Conservation (phyloP, 2,329 filamentous ascomycete genomes). For the Ambrosiella beaveri region DNA sequence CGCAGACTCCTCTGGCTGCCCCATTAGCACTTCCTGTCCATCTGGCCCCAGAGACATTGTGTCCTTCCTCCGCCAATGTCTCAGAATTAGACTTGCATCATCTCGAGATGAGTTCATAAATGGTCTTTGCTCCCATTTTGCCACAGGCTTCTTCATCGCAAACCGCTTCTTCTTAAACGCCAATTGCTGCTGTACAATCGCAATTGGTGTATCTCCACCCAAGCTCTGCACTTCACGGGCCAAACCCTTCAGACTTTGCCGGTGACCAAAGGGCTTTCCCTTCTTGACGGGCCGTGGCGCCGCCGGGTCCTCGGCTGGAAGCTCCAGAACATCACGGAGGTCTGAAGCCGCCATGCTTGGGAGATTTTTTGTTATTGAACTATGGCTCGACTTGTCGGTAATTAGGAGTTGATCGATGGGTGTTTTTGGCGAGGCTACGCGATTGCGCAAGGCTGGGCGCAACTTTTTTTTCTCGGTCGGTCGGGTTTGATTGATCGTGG, state of each 20-base stretch:
- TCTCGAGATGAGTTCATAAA: conserved; percentile 65
- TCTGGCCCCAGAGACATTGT: conserved; percentile 5
- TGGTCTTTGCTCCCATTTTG: conserved; percentile 47
- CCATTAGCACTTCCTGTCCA: conserved; percentile 13
- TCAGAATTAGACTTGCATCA: conserved; percentile 49
- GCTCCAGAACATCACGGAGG: conserved; percentile 74
- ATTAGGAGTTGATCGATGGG: neutral
- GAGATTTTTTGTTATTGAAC: neutral
- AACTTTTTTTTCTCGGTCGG: conserved; percentile 5
- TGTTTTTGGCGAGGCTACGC: neutral
- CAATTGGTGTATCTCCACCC: conserved; percentile 48
- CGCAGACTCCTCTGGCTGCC: conserved; percentile 35
- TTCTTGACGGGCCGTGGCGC: conserved; percentile 51
- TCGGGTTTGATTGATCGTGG: neutral
- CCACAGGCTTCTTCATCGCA: conserved; percentile 36
- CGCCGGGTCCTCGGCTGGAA: conserved; percentile 42
- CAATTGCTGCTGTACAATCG: conserved; percentile 43
- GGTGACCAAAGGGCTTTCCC: conserved; percentile 46
- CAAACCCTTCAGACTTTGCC: conserved; percentile 43
- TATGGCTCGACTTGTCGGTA: neutral
- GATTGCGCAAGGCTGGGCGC: conserved; percentile 6
- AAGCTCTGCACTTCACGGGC: conserved; percentile 49
- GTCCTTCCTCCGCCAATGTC: conserved; percentile 60
- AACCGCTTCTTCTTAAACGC: conserved; percentile 42
- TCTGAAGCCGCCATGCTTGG: conserved; percentile 54